These are phyloP conservation scores for Tolypocladium album DNA, from an alignment of 2,329 filamentous ascomycete species.

Conservation along the genomic window DNA sequence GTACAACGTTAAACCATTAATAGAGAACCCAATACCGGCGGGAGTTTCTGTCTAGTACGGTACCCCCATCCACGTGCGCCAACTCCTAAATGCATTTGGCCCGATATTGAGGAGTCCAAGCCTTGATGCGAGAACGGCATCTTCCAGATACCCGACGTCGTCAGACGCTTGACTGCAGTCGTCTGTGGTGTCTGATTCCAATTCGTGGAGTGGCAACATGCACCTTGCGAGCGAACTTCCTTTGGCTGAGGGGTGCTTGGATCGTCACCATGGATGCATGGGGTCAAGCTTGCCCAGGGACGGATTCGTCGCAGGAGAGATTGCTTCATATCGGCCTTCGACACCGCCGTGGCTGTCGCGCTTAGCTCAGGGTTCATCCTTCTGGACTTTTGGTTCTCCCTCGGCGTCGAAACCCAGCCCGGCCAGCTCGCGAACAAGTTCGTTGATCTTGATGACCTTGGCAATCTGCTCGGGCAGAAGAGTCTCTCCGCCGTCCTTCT, in stretches of 20 bases:
- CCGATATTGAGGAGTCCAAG: not conserved
- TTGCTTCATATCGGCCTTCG: not conserved
- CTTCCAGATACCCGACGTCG: not conserved
- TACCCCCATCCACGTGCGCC: not conserved
- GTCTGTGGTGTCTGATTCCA: not conserved
- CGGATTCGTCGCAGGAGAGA: not conserved
- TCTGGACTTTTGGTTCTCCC: constrained; percentile 43
- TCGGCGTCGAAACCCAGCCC: constrained; percentile 74
- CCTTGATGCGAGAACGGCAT: not conserved
- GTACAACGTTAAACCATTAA: not conserved
- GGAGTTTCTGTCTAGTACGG: too few species aligned
- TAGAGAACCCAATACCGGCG: too few species aligned
- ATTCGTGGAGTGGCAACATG: not conserved
- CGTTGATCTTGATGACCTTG: constrained; percentile 95
- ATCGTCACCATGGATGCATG: not conserved
- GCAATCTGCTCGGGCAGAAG: constrained; percentile 90
- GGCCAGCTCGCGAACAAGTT: constrained; percentile 81
- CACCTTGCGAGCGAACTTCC: not conserved
- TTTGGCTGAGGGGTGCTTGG: not conserved
- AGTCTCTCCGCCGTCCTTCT: constrained; percentile 77
- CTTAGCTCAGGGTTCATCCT: constrained; percentile 2
- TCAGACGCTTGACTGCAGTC: not conserved
- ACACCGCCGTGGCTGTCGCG: not conserved
- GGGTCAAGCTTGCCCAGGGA: not conserved
- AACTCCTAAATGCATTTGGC: not conserved